These are phyloP conservation scores for Colletotrichum tamarilloi DNA, from an alignment of 2,329 filamentous ascomycete species.

Conservation along the genomic window DNA sequence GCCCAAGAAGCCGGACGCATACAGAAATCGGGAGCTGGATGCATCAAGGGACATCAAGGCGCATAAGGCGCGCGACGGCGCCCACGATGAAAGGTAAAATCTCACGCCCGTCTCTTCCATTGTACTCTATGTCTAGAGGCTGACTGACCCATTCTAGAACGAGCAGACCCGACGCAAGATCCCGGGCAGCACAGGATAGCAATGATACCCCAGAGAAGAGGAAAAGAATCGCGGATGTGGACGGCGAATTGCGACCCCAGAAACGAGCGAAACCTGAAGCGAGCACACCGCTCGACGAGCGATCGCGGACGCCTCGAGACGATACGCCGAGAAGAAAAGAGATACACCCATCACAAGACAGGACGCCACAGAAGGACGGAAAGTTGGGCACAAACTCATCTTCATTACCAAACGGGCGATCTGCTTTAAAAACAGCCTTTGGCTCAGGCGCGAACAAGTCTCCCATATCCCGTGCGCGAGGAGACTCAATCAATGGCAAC, in stretches of 20 bases:
- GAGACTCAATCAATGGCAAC: conserved; percentile 56
- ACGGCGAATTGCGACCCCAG: conserved; percentile 55
- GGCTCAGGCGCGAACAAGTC: conserved; percentile 44
- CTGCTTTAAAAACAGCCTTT: conserved; percentile 44
- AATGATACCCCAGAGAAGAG: conserved; percentile 52
- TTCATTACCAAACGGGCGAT: conserved; percentile 49
- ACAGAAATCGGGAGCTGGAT: conserved; percentile 40
- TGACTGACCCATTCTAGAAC: conserved; percentile 14
- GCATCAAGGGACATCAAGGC: conserved; percentile 42
- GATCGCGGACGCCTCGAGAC: conserved; percentile 46
- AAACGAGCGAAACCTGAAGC: conserved; percentile 60
- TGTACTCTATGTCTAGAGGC: neutral
- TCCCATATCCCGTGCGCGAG: conserved; percentile 51
- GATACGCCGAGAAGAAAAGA: conserved; percentile 46
- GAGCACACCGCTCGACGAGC: conserved; percentile 45
- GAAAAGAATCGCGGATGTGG: conserved; percentile 58
- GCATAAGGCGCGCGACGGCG: conserved; percentile 44
- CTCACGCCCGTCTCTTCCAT: neutral
- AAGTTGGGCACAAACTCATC: conserved; percentile 41
- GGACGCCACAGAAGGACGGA: conserved; percentile 42
- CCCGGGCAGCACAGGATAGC: conserved; percentile 18
- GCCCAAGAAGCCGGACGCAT: conserved; percentile 40
- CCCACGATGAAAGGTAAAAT: conserved; percentile 45
- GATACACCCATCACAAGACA: conserved; percentile 43
- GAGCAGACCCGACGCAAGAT: conserved; percentile 17